Base-by-base conservation (phyloP, 2,329 filamentous ascomycete species). In the Colletotrichum caudatum region DNA sequence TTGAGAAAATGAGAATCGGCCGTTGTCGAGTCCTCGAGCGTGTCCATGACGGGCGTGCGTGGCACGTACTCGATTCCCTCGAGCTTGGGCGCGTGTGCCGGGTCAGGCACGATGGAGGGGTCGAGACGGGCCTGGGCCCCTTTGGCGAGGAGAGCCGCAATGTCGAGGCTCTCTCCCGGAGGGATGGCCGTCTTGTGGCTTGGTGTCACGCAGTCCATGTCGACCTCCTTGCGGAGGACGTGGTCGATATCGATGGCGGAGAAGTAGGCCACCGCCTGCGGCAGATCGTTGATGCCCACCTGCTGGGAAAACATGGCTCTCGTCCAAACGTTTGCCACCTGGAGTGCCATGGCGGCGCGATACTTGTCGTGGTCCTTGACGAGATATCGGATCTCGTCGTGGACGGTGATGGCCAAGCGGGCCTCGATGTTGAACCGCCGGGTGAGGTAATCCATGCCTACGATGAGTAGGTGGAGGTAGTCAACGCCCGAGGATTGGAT, bases 401-500 rank as follows among this genome's bases (percentile, higher is more conserved):
- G 96, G 0, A 99, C 96, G 0, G 95, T 98, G 73, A 99, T 94
- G 20, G 95, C 90, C 1, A 99, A 85, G 1, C 97, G 93, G 5
- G 94, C 94, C 65, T 93, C 82, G 72, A 99, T 90, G 77, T 93
- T 95, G 84, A 93, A 99, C 6, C 92, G 92, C 2, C 94, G 90
- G 64, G 92, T 91, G 3, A 99, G 87, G 78, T 97, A 97, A 79
- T 98, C 95, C 97, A 99, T 99, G 18, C 91, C 88, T 3, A 98
- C 90, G 74, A 99, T 94, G 23, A 99, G 88, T 5, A 99, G 90
- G 78, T 99, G 96, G 2, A 99, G 88, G 80, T 99, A 99, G 81
- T 99, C 97, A 5, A 98, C 95, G 6, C 97, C 96, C 0, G 94
- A 97, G 0, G 95, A 98, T 78, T 99, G 96, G 76, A 99, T 98